Conservation (phyloP, 192 early-diverging fungal genomes). For the Gigaspora rosea region DNA sequence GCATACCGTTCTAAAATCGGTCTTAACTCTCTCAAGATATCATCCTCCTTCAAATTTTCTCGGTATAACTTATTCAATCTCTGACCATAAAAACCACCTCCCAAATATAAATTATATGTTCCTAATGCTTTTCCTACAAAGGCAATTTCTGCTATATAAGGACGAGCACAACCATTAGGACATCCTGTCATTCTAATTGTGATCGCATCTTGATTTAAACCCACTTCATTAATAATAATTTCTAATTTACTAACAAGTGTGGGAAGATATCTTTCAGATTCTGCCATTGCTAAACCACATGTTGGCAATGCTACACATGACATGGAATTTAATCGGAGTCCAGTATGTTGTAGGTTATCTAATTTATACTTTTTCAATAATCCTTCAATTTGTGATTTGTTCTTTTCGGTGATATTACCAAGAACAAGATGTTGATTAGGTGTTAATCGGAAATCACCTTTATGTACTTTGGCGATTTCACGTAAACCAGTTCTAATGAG, state of each 20-base stretch:
- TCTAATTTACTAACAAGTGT: constrained; percentile 81
- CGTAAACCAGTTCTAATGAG: constrained; percentile 77
- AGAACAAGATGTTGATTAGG: constrained; percentile 93
- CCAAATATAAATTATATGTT: constrained; percentile 94
- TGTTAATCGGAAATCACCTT: constrained; percentile 83
- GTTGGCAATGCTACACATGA: constrained; percentile 96
- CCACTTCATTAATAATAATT: constrained; percentile 72
- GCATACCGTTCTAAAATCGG: constrained; percentile 86
- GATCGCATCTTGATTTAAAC: constrained; percentile 85
- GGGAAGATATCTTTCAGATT: constrained; percentile 95
- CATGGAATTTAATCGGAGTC: constrained; percentile 87
- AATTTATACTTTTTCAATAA: constrained; percentile 77
- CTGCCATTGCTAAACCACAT: constrained; percentile 94
- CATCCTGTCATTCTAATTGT: constrained; percentile 98
- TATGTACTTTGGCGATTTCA: constrained; percentile 73
- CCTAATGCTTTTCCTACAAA: constrained; percentile 95
- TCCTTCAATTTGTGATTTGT: constrained; percentile 68
- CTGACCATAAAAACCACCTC: constrained; percentile 84
- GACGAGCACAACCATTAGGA: constrained; percentile 96
- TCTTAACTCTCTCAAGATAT: constrained; percentile 76
- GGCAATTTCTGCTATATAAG: constrained; percentile 92
- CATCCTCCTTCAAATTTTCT: constrained; percentile 86
- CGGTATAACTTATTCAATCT: constrained; percentile 90
- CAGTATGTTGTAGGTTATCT: constrained; percentile 80
- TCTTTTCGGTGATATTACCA: constrained; percentile 69